Evolutionary conservation across 2,329 filamentous ascomycete species (phyloP).

Genomic region (Fusarium begoniae): DNA sequence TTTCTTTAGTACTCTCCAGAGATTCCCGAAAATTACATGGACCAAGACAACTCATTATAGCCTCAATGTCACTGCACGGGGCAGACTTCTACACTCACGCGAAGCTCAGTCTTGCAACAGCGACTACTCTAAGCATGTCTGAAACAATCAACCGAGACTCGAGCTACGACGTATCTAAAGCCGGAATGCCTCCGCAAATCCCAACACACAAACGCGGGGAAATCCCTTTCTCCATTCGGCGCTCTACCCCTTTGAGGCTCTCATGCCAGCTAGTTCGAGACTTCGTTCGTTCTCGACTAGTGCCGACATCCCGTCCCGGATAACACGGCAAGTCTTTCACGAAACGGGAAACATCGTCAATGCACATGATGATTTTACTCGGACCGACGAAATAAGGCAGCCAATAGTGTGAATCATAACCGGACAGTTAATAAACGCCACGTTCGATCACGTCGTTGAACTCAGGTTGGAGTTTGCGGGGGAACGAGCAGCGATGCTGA

Average conservation of each 20-base stretch:
- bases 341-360: background rate
- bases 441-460: background rate
- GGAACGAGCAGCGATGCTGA: background rate
- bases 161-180: background rate
- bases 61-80: fast-evolving
- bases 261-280: background rate
- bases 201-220: background rate
- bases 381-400: background rate
- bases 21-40: fast-evolving
- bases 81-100: background rate
- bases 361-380: background rate
- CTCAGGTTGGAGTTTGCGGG: background rate
- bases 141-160: background rate
- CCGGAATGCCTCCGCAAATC: background rate
- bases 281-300: background rate
- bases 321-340: background rate
- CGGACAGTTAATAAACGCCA: background rate
- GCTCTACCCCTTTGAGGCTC: background rate
- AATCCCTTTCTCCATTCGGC: background rate
- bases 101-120: too few species aligned
- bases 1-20: background rate
- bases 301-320: background rate
- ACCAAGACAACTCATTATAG: fast-evolving
- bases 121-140: background rate
- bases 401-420: background rate